Conservation (phyloP, 2,329 filamentous ascomycete species). For the Cadophora sp. region DNA sequence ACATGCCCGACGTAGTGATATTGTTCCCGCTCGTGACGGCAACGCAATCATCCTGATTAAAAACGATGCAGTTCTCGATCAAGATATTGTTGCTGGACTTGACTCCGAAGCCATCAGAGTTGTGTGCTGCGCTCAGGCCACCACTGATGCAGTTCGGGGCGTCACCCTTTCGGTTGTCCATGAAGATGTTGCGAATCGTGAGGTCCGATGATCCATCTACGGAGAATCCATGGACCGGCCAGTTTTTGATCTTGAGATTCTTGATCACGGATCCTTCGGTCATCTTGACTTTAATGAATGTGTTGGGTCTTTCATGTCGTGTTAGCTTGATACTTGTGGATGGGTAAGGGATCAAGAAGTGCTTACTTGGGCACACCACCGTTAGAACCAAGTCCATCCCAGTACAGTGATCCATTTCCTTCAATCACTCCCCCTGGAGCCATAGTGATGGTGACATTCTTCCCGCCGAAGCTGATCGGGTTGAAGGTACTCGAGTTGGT, state of each 20-base stretch:
- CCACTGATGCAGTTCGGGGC: conserved; percentile 43
- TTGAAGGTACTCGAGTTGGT: conserved; percentile 38
- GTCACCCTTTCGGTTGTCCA: conserved; percentile 64
- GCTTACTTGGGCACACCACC: conserved; percentile 52
- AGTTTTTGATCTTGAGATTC: conserved; percentile 59
- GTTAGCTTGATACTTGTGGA: conserved; percentile 12
- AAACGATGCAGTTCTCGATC: conserved; percentile 42
- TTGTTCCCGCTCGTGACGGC: conserved; percentile 45
- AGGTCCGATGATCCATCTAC: conserved; percentile 52
- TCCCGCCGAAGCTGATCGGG: conserved; percentile 60
- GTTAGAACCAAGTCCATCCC: conserved; percentile 66
- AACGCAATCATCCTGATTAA: conserved; percentile 46
- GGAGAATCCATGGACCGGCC: conserved; percentile 59
- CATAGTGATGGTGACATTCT: conserved; percentile 59
- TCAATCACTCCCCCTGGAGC: conserved; percentile 60
- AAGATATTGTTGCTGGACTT: conserved; percentile 52
- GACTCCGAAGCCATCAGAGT: conserved; percentile 62
- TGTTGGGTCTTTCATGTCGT: conserved; percentile 61
- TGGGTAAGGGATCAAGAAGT: not conserved
- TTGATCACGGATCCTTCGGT: conserved; percentile 57
- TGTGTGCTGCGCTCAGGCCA: conserved; percentile 47
- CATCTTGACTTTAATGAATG: conserved; percentile 59
- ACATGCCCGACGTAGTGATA: conserved; percentile 41
- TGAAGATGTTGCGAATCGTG: conserved; percentile 56
- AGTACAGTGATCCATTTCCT: conserved; percentile 63